These are phyloP conservation scores for Backusella liffmaniae DNA, from an alignment of 192 early-diverging fungal genomes.

Conservation along the genomic window DNA sequence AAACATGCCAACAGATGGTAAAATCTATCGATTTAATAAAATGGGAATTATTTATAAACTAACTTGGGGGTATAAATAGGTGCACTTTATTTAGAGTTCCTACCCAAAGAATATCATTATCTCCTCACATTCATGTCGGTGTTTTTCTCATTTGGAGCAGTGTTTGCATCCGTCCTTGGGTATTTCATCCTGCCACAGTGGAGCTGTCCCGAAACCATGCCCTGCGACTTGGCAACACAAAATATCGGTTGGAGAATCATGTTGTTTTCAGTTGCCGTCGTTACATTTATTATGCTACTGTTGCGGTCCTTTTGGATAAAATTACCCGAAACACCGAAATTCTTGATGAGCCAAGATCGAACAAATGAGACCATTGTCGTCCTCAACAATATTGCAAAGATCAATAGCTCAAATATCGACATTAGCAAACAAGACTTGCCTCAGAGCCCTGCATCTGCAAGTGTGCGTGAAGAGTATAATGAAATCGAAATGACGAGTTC, in stretches of 20 bases:
- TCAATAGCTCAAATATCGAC: constrained; percentile 51
- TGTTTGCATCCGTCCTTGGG: constrained; percentile 64
- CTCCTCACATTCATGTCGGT: constrained; percentile 81
- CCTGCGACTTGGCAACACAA: constrained; percentile 56
- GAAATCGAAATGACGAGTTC: background rate
- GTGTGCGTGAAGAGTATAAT: constrained; percentile 18
- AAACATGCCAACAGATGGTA: constrained; percentile 62
- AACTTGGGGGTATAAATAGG: constrained; percentile 36
- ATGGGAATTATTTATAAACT: background rate
- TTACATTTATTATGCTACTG: constrained; percentile 71
- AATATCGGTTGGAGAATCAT: constrained; percentile 82
- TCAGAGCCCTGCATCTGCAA: background rate
- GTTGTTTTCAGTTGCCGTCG: constrained; percentile 55
- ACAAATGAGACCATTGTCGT: constrained; percentile 67
- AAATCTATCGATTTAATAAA: background rate
- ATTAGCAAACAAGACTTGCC: constrained; percentile 27
- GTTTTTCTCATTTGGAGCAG: constrained; percentile 82
- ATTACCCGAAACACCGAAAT: constrained; percentile 81
- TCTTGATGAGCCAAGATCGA: constrained; percentile 61
- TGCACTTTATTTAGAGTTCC: constrained; percentile 82
- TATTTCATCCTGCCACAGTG: constrained; percentile 63
- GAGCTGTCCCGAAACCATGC: constrained; percentile 56
- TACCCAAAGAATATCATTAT: constrained; percentile 75
- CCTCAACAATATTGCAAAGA: constrained; percentile 59
- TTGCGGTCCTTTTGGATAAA: constrained; percentile 65